Evolutionary conservation across 1,139 yeast genomes (phyloP), one percentile per base, ranked within the genome.

Genomic region (Scheffersomyces titani): DNA sequence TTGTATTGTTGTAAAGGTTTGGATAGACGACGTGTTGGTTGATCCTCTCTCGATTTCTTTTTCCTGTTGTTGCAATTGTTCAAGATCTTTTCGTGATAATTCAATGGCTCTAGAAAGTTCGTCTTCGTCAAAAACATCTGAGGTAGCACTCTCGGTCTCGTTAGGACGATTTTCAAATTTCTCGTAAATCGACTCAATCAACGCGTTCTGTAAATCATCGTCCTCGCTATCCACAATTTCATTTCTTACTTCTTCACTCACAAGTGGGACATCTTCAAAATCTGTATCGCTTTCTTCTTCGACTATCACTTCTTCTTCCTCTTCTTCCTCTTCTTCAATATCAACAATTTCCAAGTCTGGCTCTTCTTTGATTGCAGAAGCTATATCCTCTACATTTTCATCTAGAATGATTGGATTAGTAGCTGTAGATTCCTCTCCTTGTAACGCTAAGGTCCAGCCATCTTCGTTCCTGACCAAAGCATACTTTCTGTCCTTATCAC

Each of bases 361-460:
- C 36, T 51, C 50, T 44, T 16, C 19, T 11, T 6, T n/a, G 21
- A 21, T 22, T 49, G 16, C 22, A 11, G 45, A 21, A 21, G 19
- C n/a, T 6, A 55, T 52, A 24, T 61, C 63, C 20, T 63, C 62
- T 9, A 67, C 73, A 20, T 70, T 73, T 21, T 75, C 82, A 54
- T 81, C 85, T 20, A 83, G 57, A 2, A 72, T 67, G 50, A 84
- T 78, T 0, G 88, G 85, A 40, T 78, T 76, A 0, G 73, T 66
- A 3, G 65, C 66, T 7, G 74, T 70, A 1, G 74, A 65, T 3
- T 82, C 84, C 22, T 74, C 77, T 3, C 76, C 70, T 2, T 78
- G 82, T 52, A 94, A 76, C 0, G 96, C 86, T 49, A 96, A 74
- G 0, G 96, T 86, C 93, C 96, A 94, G 0, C 99, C 99, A 62